phyloP scores from a whole-genome alignment of 495 filamentous ascomycete genomes.

The Aspergillus heteromorphus region DNA sequence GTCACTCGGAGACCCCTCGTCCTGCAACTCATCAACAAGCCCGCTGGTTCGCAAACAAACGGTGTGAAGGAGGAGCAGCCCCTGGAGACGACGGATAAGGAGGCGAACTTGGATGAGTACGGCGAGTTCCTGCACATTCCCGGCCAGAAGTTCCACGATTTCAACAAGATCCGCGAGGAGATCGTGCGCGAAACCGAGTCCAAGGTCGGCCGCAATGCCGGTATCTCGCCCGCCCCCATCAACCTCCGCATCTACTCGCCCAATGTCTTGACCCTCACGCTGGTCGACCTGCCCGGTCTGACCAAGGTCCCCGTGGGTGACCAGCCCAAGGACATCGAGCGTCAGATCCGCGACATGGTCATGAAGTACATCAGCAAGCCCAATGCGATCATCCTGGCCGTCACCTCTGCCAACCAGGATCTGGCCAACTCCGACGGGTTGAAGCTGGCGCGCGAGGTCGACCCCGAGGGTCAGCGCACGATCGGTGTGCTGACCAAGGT shows the following conservation, averaged over 20 bases:
- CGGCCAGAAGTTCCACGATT: slow-evolving; percentile 97
- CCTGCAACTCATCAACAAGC: slow-evolving; percentile 94
- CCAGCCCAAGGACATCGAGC: slow-evolving; percentile 97
- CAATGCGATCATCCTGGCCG: slow-evolving; percentile 96
- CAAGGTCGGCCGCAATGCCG: slow-evolving; percentile 94
- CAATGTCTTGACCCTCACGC: slow-evolving; percentile 93
- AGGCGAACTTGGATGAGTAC: slow-evolving; percentile 92
- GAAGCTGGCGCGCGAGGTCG: slow-evolving; percentile 94
- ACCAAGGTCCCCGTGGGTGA: slow-evolving; percentile 98
- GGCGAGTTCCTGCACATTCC: slow-evolving; percentile 98
- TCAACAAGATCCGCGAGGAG: slow-evolving; percentile 98
- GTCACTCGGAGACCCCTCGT: slow-evolving; percentile 94
- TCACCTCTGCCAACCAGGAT: slow-evolving; percentile 95
- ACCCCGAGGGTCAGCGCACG: slow-evolving; percentile 95
- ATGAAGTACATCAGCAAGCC: slow-evolving; percentile 97
- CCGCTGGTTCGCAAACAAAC: slow-evolving; percentile 60
- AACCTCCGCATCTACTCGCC: slow-evolving; percentile 97
- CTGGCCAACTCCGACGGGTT: slow-evolving; percentile 97
- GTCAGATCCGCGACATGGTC: slow-evolving; percentile 97
- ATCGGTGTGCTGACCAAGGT: slow-evolving; percentile 99
- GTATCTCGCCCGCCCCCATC: slow-evolving; percentile 93
- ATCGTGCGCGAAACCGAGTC: slow-evolving; percentile 94
- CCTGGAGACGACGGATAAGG: slow-evolving; percentile 66
- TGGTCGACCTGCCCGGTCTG: slow-evolving; percentile 95
- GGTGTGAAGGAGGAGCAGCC: slow-evolving; percentile 67